Evolutionary conservation across 306 rosid genomes (phyloP), one percentile per base, ranked within the genome.

Genomic region (Pyrus betulifolia): DNA sequence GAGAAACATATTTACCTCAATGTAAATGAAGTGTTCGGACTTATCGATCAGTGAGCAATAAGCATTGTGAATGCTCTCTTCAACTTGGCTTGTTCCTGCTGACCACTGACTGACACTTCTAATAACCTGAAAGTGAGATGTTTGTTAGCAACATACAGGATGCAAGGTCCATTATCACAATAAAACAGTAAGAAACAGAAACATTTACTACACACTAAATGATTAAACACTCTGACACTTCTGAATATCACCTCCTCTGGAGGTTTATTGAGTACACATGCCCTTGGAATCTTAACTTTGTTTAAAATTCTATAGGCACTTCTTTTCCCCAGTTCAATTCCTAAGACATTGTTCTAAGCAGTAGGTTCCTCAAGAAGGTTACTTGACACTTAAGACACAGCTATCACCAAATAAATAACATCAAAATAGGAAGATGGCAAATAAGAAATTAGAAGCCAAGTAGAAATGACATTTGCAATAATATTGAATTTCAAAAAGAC

Each of bases 101-200:
- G 99, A 96, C 98, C 99, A 92, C 78, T 96, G 99, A 76, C 99
- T 92, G 76, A 96, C 98, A 33, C 99, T 93, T 89, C 99, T 91
- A 79, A 96, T 89, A 67, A 96, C 90, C 99, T 96, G 84, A 81
- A 79, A 73, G 83, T 65, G 52, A 75, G 72, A 75, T 58, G 58
- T 33, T 33, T 49, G 52, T 60, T 69, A 83, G 76, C 12, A 70
- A 28, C 71, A 73, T 51, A 70, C 45, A 71, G 61, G 27, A 78
- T 69, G 63, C 51, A 76, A 11, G 21, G 23, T 71, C 83, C 66
- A 55, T 38, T 35, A 55, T 77, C 62, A 70, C 52, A 42, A 44
- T 8, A 23, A 79, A 69, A 30, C 59, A 62, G 68, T 23, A 51
- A 69, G 18, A 17, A 73, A 59, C 18, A 22, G 55, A 35, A 64